A percentile compares a stretch with the other conserved stretches of the same genome.
phyloP scores from a whole-genome alignment of 768 basidiomycete species.

The Trametes cingulata region DNA sequence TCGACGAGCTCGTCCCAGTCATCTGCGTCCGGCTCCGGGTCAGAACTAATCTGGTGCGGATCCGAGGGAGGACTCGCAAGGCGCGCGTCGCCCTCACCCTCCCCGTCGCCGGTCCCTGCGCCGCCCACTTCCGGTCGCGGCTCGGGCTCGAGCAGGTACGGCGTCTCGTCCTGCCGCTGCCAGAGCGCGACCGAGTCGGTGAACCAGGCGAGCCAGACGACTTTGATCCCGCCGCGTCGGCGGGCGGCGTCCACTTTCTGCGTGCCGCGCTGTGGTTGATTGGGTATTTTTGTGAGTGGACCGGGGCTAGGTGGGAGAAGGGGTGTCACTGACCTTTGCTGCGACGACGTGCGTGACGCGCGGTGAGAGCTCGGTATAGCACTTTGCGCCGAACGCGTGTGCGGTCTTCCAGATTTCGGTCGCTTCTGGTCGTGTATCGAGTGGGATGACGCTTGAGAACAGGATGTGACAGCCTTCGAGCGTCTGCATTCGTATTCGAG shows the following conservation, averaged over 20 bases:
- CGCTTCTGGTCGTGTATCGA: conserved; percentile 76
- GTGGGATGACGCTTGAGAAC: conserved; percentile 94
- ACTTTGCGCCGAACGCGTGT: conserved; percentile 84
- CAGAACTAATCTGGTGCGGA: conserved; percentile 58
- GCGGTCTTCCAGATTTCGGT: conserved; percentile 88
- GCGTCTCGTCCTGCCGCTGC: conserved; percentile 75
- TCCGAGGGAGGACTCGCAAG: conserved; percentile 48
- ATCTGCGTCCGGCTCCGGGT: conserved; percentile 65
- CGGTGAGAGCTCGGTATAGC: conserved; percentile 64
- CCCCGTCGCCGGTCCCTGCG: too few species aligned
- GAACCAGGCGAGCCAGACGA: conserved; percentile 91
- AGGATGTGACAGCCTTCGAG: conserved; percentile 80
- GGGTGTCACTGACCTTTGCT: conserved; percentile 77
- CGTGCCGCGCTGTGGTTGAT: conserved; percentile 67
- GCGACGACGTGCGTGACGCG: conserved; percentile 90
- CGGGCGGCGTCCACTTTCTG: conserved; percentile 88
- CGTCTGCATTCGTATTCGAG: conserved; percentile 70
- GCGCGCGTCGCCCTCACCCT: conserved; percentile 27
- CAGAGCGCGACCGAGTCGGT: conserved; percentile 88
- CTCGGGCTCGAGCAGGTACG: conserved; percentile 69
- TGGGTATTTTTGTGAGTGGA: not conserved
- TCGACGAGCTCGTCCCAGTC: conserved; percentile 56
- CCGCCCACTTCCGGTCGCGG: conserved; percentile 35
- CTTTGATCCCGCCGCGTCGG: conserved; percentile 71
- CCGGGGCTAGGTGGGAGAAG: too few species aligned